Percentiles rank a stretch among this genome's conserved stretches.
Evolutionary conservation across 345 rosid genomes (phyloP).

Genomic region (Hirschfeldia incana): DNA sequence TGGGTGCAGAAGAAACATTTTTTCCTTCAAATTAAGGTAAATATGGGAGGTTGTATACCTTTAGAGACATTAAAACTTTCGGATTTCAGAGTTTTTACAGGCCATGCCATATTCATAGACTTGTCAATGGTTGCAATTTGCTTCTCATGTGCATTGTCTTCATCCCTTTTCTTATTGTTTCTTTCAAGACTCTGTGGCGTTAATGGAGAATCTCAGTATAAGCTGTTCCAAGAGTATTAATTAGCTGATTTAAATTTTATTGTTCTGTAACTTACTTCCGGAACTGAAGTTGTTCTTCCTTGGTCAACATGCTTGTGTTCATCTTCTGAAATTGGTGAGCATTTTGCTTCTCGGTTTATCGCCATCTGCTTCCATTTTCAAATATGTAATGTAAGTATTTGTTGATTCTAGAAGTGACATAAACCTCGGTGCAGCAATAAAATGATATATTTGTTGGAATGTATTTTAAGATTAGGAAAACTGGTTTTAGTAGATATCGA

Average conservation of each 20-base stretch:
- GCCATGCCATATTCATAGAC: conserved; percentile 39
- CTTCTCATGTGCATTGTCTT: conserved; percentile 36
- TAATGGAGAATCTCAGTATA: conserved; percentile 4
- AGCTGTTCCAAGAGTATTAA: neutral
- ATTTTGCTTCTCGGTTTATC: conserved; percentile 64
- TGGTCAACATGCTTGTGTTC: conserved; percentile 41
- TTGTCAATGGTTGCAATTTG: conserved; percentile 55
- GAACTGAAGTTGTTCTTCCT: conserved; percentile 28
- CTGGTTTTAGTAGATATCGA: neutral
- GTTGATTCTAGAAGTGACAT: neutral
- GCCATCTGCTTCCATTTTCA: conserved; percentile 52
- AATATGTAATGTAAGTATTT: neutral
- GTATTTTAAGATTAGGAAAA: neutral
- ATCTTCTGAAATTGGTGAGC: conserved; percentile 54
- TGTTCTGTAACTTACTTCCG: conserved; percentile 25
- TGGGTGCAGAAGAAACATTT: neutral
- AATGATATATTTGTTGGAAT: neutral
- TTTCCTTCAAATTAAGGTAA: neutral
- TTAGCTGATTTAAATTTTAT: neutral
- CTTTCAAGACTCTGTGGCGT: conserved; percentile 23
- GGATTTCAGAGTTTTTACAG: conserved; percentile 14
- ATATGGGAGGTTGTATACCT: conserved; percentile 18
- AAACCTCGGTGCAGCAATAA: neutral
- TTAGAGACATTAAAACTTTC: conserved; percentile 19
- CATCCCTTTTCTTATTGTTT: conserved; percentile 27